phyloP scores from a whole-genome alignment of 176 grass and related monocot species.

The Rhynchospora tenuis region DNA sequence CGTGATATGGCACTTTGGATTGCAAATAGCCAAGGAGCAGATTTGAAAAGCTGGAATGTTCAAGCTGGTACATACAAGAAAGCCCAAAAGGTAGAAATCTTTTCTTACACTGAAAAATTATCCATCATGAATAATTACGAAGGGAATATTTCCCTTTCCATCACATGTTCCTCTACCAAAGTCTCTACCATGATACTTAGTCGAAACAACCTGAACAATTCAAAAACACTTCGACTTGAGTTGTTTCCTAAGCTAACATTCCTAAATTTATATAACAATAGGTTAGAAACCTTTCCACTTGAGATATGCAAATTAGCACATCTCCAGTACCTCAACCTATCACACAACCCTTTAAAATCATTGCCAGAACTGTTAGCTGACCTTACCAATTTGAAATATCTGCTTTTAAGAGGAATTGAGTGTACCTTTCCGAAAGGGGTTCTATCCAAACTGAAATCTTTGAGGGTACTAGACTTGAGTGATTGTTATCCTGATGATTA shows the following conservation, averaged over 20 bases:
- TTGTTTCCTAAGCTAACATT: neutral
- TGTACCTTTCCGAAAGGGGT: neutral
- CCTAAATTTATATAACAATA: neutral
- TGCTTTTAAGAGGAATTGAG: neutral
- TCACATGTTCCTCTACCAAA: too few relatives aligned
- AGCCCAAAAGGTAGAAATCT: neutral
- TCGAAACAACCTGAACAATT: too few relatives aligned
- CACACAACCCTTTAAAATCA: neutral
- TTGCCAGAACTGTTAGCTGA: neutral
- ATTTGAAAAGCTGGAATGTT: slow-evolving; percentile 43
- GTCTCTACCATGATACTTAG: too few relatives aligned
- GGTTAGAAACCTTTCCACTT: neutral
- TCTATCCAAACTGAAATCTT: neutral
- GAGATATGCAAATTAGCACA: neutral
- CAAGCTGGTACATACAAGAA: neutral
- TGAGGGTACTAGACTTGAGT: neutral
- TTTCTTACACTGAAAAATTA: neutral
- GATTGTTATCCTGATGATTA: too few relatives aligned
- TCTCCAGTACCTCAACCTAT: neutral
- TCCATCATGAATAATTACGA: neutral
- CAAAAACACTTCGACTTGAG: too few relatives aligned
- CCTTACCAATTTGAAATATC: neutral
- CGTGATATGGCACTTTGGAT: slow-evolving; percentile 46
- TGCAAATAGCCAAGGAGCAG: neutral
- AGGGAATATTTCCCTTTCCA: too few relatives aligned